Conservation (phyloP, 768 basidiomycete genomes). For the Multifurca ochricompacta region DNA sequence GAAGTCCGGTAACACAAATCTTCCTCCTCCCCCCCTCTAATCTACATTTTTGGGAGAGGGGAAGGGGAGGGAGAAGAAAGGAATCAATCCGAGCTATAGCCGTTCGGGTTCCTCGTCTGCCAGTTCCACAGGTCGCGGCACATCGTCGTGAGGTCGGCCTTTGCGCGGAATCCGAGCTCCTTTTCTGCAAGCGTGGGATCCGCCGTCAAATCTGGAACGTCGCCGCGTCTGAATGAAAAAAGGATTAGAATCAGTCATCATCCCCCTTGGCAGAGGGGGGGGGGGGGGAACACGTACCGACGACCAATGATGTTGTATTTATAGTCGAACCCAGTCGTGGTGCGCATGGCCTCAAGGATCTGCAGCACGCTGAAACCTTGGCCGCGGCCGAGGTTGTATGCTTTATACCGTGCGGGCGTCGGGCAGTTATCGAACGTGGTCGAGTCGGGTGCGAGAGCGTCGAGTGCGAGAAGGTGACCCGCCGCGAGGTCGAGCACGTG, state of each 20-base stretch:
- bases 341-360: conserved; percentile 91
- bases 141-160: conserved; percentile 79
- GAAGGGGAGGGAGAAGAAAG: neutral
- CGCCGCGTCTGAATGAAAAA: conserved; percentile 58
- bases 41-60: neutral
- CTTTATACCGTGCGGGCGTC: conserved; percentile 65
- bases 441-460: conserved; percentile 62
- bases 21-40: neutral
- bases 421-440: conserved; percentile 50
- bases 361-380: conserved; percentile 87
- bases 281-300: conserved; percentile 53
- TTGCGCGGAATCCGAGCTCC: conserved; percentile 89
- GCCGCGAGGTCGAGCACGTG: conserved; percentile 92
- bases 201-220: conserved; percentile 94
- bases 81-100: conserved; percentile 39
- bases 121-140: conserved; percentile 98
- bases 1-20: neutral
- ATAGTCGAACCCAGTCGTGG: conserved; percentile 82
- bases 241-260: neutral
- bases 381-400: conserved; percentile 95
- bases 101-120: conserved; percentile 87
- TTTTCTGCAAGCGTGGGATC: conserved; percentile 85
- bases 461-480: conserved; percentile 87
- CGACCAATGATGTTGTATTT: conserved; percentile 85
- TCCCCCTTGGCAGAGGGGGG: too few species aligned